Conservation (phyloP, 495 filamentous ascomycete genomes). For the Talaromyces adpressus region DNA sequence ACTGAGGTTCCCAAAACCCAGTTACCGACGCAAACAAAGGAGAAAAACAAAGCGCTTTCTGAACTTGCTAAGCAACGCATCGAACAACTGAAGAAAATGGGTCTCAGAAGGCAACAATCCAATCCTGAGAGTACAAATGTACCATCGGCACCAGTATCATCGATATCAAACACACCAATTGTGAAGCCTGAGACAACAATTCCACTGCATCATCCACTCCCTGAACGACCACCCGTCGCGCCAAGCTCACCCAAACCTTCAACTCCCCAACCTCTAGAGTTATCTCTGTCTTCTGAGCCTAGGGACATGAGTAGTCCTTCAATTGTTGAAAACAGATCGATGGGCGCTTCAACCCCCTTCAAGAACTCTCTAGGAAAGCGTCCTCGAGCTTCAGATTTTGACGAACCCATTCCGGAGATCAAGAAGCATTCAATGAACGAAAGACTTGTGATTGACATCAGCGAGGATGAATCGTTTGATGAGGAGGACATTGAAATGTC, state of each 20-base stretch:
- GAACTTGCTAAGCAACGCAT: constrained; percentile 46
- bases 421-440: constrained; percentile 54
- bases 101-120: constrained; percentile 25
- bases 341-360: constrained; percentile 13
- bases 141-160: not conserved
- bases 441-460: constrained; percentile 67
- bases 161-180: not conserved
- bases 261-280: constrained; percentile 42
- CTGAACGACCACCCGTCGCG: constrained; percentile 31
- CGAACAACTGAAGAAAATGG: constrained; percentile 42
- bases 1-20: constrained; percentile 15
- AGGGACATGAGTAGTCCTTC: constrained; percentile 5
- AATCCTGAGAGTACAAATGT: not conserved
- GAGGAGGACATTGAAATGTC: constrained; percentile 15
- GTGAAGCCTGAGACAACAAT: not conserved
- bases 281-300: constrained; percentile 23
- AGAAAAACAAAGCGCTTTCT: constrained; percentile 50
- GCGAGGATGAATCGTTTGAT: constrained; percentile 51
- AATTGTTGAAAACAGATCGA: not conserved
- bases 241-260: not conserved
- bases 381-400: constrained; percentile 80
- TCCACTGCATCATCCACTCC: constrained; percentile 31
- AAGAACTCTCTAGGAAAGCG: constrained; percentile 57
- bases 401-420: constrained; percentile 37
- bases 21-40: constrained; percentile 21